Percentiles rank a stretch among this genome's conserved stretches.
phyloP scores from a whole-genome alignment of 352 stramenopile species.

The Globisporangium splendens region DNA sequence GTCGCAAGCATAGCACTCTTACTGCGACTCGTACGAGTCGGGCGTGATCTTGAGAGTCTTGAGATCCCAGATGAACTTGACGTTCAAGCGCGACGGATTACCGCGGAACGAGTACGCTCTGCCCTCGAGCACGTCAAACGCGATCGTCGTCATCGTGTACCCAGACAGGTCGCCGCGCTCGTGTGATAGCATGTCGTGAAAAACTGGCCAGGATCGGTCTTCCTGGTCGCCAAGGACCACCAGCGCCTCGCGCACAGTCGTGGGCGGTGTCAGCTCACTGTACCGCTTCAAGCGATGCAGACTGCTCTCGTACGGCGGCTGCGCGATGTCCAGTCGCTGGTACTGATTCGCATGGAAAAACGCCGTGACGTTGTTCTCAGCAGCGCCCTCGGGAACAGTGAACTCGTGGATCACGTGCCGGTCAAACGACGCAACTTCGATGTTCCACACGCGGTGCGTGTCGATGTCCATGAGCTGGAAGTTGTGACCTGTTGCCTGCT shows the following conservation, averaged over 20 bases:
- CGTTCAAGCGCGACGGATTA: conserved; percentile 30
- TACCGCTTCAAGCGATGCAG: conserved; percentile 62
- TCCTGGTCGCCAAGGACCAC: conserved; percentile 63
- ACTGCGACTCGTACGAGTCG: conserved; percentile 4
- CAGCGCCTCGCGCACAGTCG: conserved; percentile 40
- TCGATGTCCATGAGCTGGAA: conserved; percentile 74
- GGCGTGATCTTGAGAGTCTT: conserved; percentile 30
- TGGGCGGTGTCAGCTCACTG: conserved; percentile 37
- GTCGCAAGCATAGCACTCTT: no score
- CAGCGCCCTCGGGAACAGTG: conserved; percentile 1
- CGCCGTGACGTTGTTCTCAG: conserved; percentile 18
- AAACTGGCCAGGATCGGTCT: conserved; percentile 57
- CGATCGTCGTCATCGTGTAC: conserved; percentile 66
- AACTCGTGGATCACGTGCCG: conserved; percentile 47
- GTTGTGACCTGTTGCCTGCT: conserved; percentile 67
- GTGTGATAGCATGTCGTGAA: conserved; percentile 60
- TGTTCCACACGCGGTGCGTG: conserved; percentile 48
- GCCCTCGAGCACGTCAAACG: conserved; percentile 50
- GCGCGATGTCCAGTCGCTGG: conserved; percentile 50
- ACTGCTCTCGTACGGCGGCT: conserved; percentile 66
- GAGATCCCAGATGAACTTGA: conserved; percentile 49
- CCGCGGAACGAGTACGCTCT: conserved; percentile 44
- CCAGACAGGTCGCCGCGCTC: conserved; percentile 53
- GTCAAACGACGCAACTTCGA: conserved; percentile 65
- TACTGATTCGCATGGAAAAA: conserved; percentile 82